Evolutionary conservation across 257 asterid species (phyloP).

Genomic region (Solanum chilense): DNA sequence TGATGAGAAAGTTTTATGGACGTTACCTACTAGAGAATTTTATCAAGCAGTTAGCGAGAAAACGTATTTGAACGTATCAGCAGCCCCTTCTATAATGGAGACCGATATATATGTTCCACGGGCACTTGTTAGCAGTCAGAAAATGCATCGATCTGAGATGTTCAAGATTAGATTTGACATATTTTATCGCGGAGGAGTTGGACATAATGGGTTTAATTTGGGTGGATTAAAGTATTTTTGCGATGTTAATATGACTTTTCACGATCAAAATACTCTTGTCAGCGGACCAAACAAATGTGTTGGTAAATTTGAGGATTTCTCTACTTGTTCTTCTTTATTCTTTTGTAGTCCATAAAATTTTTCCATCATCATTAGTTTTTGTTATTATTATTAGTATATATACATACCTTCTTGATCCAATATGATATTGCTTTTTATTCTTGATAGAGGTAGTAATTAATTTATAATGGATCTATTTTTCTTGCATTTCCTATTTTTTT

Average conservation of each 20-base stretch:
- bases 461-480: neutral
- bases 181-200: constrained; percentile 2
- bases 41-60: neutral
- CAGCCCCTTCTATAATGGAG: neutral
- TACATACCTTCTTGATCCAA: neutral
- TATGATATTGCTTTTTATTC: neutral
- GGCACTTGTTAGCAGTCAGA: neutral
- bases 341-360: neutral
- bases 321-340: neutral
- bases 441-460: neutral
- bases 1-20: neutral
- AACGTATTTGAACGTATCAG: neutral
- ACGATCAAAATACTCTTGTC: neutral
- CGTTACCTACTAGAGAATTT: neutral
- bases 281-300: neutral
- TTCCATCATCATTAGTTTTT: neutral
- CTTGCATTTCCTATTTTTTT: neutral
- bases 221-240: neutral
- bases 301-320: neutral
- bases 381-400: no score
- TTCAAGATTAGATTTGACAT: neutral
- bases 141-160: neutral
- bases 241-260: neutral
- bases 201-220: neutral
- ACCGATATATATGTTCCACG: neutral